phyloP scores from a whole-genome alignment of 805 yeast species.

The Metschnikowia matae region DNA sequence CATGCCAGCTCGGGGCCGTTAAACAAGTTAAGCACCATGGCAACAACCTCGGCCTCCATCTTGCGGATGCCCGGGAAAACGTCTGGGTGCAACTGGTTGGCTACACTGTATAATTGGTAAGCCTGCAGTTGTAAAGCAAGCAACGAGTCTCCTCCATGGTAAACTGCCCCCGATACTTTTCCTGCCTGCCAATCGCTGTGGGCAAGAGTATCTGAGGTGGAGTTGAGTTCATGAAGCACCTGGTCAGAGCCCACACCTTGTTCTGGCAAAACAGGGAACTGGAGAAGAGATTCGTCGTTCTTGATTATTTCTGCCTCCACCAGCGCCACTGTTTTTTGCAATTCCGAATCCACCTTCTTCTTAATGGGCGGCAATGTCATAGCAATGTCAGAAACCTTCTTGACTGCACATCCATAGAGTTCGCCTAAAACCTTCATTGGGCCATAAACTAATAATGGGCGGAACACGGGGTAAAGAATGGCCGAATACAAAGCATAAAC shows the following conservation, averaged over 20 bases:
- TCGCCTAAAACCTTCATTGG: slow-evolving; percentile 4
- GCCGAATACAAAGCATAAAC: slow-evolving; percentile 13
- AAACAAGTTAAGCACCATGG: slow-evolving; percentile 80
- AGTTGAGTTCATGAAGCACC: slow-evolving; percentile 50
- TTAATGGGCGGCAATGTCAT: slow-evolving; percentile 50
- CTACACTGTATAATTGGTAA: slow-evolving; percentile 71
- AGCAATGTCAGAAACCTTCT: slow-evolving; percentile 10
- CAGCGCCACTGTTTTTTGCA: slow-evolving; percentile 40
- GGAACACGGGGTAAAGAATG: slow-evolving; percentile 7
- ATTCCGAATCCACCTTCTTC: slow-evolving; percentile 56
- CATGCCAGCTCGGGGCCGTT: slow-evolving; percentile 60
- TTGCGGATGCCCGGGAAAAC: slow-evolving; percentile 94
- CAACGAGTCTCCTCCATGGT: slow-evolving; percentile 88
- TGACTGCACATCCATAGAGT: neutral
- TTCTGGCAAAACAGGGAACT: slow-evolving; percentile 52
- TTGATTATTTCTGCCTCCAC: slow-evolving; percentile 59
- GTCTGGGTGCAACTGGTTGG: slow-evolving; percentile 95
- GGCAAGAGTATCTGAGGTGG: slow-evolving; percentile 42
- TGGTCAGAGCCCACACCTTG: slow-evolving; percentile 48
- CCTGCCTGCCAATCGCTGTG: slow-evolving; percentile 85
- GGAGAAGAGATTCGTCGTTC: slow-evolving; percentile 43
- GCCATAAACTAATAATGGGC: slow-evolving; percentile 13
- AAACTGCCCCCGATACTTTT: slow-evolving; percentile 89
- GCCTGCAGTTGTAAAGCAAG: slow-evolving; percentile 72
- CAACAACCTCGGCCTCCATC: slow-evolving; percentile 92